These are phyloP conservation scores for Orbilia quercus DNA, from an alignment of 2,329 filamentous ascomycete genomes.

Conservation along the genomic window DNA sequence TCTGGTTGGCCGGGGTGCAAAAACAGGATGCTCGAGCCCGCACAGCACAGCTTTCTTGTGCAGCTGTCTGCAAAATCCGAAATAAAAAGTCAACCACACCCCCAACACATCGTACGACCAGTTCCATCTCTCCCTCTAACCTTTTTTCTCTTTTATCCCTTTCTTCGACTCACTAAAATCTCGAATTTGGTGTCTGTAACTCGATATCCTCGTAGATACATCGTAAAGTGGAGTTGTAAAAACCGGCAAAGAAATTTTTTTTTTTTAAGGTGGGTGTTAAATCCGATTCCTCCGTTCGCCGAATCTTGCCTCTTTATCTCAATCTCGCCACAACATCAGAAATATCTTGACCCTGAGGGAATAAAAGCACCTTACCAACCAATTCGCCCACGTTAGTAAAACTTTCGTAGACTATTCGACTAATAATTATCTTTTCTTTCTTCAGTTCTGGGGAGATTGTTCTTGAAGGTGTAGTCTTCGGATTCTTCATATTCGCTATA, in stretches of 20 bases:
- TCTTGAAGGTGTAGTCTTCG: conserved; percentile 10
- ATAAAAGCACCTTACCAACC: conserved; percentile 23
- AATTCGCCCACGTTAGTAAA: conserved; percentile 28
- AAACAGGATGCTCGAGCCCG: conserved; percentile 37
- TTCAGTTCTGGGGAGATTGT: conserved; percentile 24
- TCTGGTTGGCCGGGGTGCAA: conserved; percentile 26
- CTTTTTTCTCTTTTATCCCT: conserved; percentile 20
- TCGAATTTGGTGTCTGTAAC: not conserved
- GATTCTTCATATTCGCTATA: conserved; percentile 21
- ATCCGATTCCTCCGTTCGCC: conserved; percentile 14
- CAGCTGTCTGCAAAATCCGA: conserved; percentile 6
- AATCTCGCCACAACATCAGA: conserved; percentile 27
- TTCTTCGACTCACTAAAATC: conserved; percentile 16
- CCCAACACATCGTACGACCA: conserved; percentile 36
- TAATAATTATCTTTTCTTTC: conserved; percentile 22
- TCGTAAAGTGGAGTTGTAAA: conserved; percentile 1
- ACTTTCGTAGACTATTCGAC: conserved; percentile 14
- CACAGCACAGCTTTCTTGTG: conserved; percentile 3
- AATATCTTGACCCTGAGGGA: conserved; percentile 28
- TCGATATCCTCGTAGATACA: not conserved
- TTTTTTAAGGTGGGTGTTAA: conserved; percentile 13
- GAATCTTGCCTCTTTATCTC: not conserved
- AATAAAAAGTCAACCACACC: conserved; percentile 54
- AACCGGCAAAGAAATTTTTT: not conserved
- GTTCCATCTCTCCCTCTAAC: conserved; percentile 7